Percentiles rank a stretch among this genome's conserved stretches.
Conservation (phyloP, 192 early-diverging fungal genomes). For the Umbelopsis vinacea region DNA sequence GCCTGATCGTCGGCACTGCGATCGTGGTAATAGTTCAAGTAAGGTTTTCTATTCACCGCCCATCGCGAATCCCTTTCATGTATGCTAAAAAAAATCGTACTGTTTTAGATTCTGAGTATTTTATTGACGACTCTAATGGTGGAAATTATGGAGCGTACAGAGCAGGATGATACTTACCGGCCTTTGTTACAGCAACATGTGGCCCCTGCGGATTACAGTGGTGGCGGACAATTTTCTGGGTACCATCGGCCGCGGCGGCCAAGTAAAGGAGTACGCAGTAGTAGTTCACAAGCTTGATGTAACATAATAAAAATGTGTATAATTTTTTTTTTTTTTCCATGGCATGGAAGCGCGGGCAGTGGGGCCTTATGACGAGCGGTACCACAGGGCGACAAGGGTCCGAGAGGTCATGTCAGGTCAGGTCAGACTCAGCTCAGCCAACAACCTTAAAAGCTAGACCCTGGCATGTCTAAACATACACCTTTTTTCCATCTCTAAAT, state of each 20-base stretch:
- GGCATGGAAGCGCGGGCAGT: no score
- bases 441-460: not conserved
- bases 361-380: no score
- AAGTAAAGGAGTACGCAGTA: not conserved
- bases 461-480: not conserved
- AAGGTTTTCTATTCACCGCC: conserved; percentile 1
- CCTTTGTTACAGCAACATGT: not conserved
- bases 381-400: not conserved
- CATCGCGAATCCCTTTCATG: not conserved
- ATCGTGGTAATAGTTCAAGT: not conserved
- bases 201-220: not conserved
- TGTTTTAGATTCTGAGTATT: conserved; percentile 7
- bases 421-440: not conserved
- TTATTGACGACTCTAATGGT: not conserved
- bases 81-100: not conserved
- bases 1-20: not conserved
- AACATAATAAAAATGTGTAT: no score
- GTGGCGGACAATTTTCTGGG: not conserved
- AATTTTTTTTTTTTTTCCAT: no score
- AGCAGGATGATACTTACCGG: not conserved
- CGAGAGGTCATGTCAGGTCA: not conserved
- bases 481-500: no score
- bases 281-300: no score
- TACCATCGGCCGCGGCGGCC: not conserved
- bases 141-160: not conserved